Evolutionary conservation across 768 basidiomycete species (phyloP).

Genomic region (Boletus sp.): DNA sequence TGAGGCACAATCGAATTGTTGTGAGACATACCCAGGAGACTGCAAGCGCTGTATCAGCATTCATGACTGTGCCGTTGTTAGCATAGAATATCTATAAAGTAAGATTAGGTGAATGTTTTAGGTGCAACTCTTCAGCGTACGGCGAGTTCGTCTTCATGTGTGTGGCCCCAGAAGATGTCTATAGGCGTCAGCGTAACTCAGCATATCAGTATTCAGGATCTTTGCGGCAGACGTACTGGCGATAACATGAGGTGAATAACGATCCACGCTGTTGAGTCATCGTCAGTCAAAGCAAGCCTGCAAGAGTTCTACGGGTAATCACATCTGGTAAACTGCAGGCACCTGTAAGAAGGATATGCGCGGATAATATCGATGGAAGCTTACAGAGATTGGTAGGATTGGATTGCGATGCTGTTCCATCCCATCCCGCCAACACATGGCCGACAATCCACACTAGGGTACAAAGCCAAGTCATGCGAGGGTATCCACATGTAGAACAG

Average conservation of each 20-base stretch:
- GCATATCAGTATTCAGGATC: neutral
- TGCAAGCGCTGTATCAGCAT: constrained; percentile 49
- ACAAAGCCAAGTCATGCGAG: neutral
- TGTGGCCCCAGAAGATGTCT: constrained; percentile 71
- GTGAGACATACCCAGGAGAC: constrained; percentile 40
- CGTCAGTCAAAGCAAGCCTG: neutral
- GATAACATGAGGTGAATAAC: constrained; percentile 46
- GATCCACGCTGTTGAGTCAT: constrained; percentile 35
- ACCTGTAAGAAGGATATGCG: neutral
- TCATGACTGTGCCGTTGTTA: constrained; percentile 62
- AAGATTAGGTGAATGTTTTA: neutral
- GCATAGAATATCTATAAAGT: constrained; percentile 58
- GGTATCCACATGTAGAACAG: neutral
- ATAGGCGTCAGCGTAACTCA: constrained; percentile 11
- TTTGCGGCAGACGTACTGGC: constrained; percentile 30
- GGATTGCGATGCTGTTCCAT: constrained; percentile 39
- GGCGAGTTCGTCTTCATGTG: constrained; percentile 65
- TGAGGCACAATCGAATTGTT: neutral
- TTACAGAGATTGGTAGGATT: constrained; percentile 45
- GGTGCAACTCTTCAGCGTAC: constrained; percentile 29
- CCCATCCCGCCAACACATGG: constrained; percentile 49
- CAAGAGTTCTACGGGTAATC: neutral
- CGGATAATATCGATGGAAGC: constrained; percentile 6
- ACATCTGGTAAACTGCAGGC: constrained; percentile 43
- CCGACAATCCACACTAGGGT: constrained; percentile 45